Conservation (phyloP, 2,329 filamentous ascomycete genomes). For the Phoma herbarum region DNA sequence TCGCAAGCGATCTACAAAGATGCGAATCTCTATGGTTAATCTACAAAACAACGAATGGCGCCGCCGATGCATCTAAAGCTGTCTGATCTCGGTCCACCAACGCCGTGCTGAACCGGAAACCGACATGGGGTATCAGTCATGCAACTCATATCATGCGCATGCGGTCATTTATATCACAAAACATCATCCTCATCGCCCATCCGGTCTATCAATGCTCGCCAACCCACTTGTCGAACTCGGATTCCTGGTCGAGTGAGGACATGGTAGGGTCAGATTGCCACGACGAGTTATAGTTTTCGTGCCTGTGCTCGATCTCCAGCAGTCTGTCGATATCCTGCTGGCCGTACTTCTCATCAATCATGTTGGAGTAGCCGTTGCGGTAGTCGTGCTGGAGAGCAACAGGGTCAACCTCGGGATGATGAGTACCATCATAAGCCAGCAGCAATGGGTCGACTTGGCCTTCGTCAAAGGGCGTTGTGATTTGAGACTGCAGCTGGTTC, state of each 20-base stretch:
- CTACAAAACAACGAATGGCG: conserved; percentile 7
- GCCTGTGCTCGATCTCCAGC: conserved; percentile 31
- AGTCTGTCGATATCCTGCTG: conserved; percentile 42
- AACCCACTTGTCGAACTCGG: conserved; percentile 60
- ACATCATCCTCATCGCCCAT: conserved; percentile 9
- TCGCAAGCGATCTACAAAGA: background rate
- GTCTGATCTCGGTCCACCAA: conserved; percentile 7
- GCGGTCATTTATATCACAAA: conserved; percentile 13
- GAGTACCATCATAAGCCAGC: conserved; percentile 44
- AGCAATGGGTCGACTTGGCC: conserved; percentile 55
- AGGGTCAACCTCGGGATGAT: conserved; percentile 33
- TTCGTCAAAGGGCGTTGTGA: conserved; percentile 46
- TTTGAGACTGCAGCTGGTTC: conserved; percentile 42
- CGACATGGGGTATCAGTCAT: conserved; percentile 16
- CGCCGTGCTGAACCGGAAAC: conserved; percentile 17
- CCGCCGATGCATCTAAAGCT: conserved; percentile 10
- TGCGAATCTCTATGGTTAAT: conserved; percentile 6
- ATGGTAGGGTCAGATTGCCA: conserved; percentile 50
- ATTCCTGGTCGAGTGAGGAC: conserved; percentile 50
- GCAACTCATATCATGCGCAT: conserved; percentile 15
- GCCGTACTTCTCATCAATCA: conserved; percentile 41
- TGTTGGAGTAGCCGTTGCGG: conserved; percentile 43
- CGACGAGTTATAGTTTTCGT: conserved; percentile 45
- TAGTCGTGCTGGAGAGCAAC: conserved; percentile 37
- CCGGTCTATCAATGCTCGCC: conserved; percentile 35